phyloP scores from a whole-genome alignment of 2,329 filamentous ascomycete species.

The Teratosphaeriaceae sp. region DNA sequence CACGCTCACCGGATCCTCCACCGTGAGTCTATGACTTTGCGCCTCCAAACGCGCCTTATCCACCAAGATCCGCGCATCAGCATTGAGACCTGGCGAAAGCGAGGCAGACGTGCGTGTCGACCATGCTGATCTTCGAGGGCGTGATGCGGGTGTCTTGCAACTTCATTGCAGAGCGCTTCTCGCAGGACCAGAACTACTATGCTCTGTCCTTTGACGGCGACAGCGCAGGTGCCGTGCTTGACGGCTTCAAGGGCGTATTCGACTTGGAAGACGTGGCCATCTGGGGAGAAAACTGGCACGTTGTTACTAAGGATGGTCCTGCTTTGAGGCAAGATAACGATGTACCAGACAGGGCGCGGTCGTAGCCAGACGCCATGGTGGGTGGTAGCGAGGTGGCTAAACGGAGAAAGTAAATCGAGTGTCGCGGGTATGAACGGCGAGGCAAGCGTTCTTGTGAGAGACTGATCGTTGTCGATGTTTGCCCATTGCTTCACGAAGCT shows the following conservation, averaged over 20 bases:
- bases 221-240: conserved; percentile 98
- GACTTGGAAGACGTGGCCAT: conserved; percentile 99
- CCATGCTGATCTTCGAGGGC: conserved; percentile 93
- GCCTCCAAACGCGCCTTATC: conserved; percentile 97
- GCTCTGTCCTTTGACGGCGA: conserved; percentile 90
- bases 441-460: neutral
- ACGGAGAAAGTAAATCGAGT: neutral
- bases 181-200: conserved; percentile 92
- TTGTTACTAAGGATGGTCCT: conserved; percentile 12
- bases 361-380: conserved; percentile 81
- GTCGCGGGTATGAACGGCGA: neutral
- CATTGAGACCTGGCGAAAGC: conserved; percentile 96
- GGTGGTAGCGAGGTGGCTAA: conserved; percentile 13
- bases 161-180: conserved; percentile 99
- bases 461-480: too few relatives aligned
- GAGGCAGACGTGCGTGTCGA: conserved; percentile 93
- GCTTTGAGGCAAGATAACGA: neutral
- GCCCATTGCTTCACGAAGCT: too few relatives aligned
- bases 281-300: conserved; percentile 82
- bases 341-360: conserved; percentile 3
- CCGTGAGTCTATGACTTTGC: conserved; percentile 92
- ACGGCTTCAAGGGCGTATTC: conserved; percentile 99
- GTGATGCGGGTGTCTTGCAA: conserved; percentile 99
- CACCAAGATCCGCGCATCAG: conserved; percentile 93
- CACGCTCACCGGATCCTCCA: conserved; percentile 94